phyloP scores from a whole-genome alignment of 2,329 filamentous ascomycete genomes.

The Cyphellophora attinorum region DNA sequence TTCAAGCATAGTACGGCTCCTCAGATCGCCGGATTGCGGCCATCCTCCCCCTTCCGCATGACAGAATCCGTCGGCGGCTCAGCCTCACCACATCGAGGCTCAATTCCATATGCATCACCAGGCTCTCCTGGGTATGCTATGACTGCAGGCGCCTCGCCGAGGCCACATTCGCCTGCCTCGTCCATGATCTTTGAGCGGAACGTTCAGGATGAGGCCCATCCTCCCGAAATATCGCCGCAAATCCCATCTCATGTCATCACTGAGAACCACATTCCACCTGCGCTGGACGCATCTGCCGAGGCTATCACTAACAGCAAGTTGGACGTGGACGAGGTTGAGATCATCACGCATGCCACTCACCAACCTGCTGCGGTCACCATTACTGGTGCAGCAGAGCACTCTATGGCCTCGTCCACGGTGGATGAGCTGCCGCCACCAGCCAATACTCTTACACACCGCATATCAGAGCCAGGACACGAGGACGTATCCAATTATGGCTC shows the following conservation, averaged over 20 bases:
- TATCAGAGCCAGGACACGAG: conserved; percentile 37
- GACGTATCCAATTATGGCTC: conserved; percentile 66
- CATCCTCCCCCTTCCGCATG: conserved; percentile 20
- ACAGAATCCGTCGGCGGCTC: conserved; percentile 35
- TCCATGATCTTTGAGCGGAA: conserved; percentile 84
- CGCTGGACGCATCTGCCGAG: conserved; percentile 80
- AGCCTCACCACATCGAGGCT: conserved; percentile 26
- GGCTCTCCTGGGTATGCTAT: conserved; percentile 50
- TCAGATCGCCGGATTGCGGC: conserved; percentile 16
- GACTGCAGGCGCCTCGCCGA: conserved; percentile 59
- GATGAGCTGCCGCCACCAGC: conserved; percentile 43
- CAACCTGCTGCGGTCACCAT: conserved; percentile 67
- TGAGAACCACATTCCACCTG: conserved; percentile 86
- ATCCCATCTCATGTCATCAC: conserved; percentile 90
- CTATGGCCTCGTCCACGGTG: conserved; percentile 23
- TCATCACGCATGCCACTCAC: conserved; percentile 77
- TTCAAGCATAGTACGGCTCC: conserved; percentile 13
- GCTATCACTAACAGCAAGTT: conserved; percentile 82
- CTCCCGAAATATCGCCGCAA: conserved; percentile 67
- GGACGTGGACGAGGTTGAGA: conserved; percentile 83
- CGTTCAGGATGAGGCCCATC: conserved; percentile 67
- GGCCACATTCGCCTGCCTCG: conserved; percentile 66
- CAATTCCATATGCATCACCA: conserved; percentile 32
- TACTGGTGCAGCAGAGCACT: conserved; percentile 38
- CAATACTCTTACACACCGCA: conserved; percentile 27